Evolutionary conservation across 768 basidiomycete species (phyloP), one percentile per base, ranked within the genome.

Genomic region (Tylopilus intermedius): DNA sequence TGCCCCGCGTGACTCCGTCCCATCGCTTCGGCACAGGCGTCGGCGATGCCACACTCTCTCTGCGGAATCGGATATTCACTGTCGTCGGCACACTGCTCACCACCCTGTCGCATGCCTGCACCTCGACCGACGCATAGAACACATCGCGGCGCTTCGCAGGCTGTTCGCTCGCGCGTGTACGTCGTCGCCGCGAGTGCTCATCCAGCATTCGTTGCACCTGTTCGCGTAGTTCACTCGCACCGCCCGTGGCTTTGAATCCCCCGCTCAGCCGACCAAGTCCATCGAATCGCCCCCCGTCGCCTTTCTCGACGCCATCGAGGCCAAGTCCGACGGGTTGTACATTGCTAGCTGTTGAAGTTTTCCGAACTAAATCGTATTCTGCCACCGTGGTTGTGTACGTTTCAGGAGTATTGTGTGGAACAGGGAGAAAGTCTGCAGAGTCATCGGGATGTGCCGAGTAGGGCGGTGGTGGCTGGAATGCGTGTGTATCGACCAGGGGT

Each of bases 361-460:
- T 11, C 29, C 30, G 9, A 15, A 29, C 24, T 21, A 48, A 7
- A 15, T 24, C 9, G 8, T 32, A 13, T 26, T 24, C 48, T 14
- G 2, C 26, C 33, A 32, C 35, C 15, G 18, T 21, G 21, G 41
- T 2, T 7, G 37, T 9, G 0, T 54, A 32, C 4, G n/a, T 29
- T 22, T 56, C 60, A 3, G 66, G 66, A 6, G 61, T 69, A 50
- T 69, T 67, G 55, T 67, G 56, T 2, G 68, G 66, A 0, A 67
- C 67, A 9, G 32, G 56, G 6, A 60, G 58, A 39, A 47, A 45
- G 6, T 49, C 52, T 38, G 47, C 33, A 5, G 58, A n/a, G 22
- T 56, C 56, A 43, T 55, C 47, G 2, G 53, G 47, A 18, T 22
- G 49, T 4, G 40, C 55, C 27, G 63, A 53, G 54, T 64, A 67